Evolutionary conservation across 495 filamentous ascomycete species (phyloP).

Genomic region (Terfezia boudieri): DNA sequence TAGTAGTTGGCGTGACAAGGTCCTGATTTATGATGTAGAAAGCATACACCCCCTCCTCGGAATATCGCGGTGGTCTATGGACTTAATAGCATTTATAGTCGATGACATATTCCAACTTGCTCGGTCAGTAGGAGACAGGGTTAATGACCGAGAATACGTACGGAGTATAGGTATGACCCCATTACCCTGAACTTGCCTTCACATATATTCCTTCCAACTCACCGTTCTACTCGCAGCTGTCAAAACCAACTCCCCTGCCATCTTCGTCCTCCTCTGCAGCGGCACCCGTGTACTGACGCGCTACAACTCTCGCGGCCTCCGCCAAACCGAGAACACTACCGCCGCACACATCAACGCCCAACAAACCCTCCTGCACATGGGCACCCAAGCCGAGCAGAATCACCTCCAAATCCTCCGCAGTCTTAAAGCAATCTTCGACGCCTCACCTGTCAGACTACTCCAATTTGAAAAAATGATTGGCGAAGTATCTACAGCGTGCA

Average conservation of each 20-base stretch:
- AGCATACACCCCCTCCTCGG: conserved; percentile 15
- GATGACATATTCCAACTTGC: conserved; percentile 19
- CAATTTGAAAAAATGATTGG: conserved; percentile 20
- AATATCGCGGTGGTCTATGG: conserved; percentile 20
- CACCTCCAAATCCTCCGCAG: conserved; percentile 13
- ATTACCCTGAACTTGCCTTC: conserved; percentile 3
- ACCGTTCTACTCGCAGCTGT: conserved; percentile 4
- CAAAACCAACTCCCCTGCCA: conserved; percentile 18
- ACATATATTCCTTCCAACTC: neutral
- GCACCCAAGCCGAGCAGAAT: conserved; percentile 10
- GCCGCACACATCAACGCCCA: conserved; percentile 4
- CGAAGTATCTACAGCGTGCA: conserved; percentile 17
- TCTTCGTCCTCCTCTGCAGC: conserved; percentile 18
- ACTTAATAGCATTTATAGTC: conserved; percentile 18
- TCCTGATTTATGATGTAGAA: conserved; percentile 1
- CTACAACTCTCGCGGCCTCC: conserved; percentile 16
- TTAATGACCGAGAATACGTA: conserved; percentile 12
- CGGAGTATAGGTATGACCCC: conserved; percentile 1
- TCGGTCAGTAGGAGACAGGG: conserved; percentile 8
- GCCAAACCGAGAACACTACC: conserved; percentile 13
- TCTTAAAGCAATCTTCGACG: conserved; percentile 17
- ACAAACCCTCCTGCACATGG: conserved; percentile 2
- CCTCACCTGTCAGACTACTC: conserved; percentile 15
- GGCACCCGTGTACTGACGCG: conserved; percentile 17
- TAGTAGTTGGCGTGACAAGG: neutral